Evolutionary conservation across 306 rosid species (phyloP).

Genomic region (Urtica urens): DNA sequence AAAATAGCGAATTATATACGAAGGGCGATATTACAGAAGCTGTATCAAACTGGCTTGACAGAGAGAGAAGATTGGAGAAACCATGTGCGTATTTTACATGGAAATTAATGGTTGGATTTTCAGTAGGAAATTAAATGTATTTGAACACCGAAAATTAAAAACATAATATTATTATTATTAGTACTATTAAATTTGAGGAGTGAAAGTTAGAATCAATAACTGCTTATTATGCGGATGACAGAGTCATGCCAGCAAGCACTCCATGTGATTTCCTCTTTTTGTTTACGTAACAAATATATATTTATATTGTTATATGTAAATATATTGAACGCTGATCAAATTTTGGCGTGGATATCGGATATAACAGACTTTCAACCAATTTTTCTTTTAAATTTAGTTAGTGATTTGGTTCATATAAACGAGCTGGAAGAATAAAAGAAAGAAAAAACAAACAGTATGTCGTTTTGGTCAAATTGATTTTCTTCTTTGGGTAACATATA

Average conservation of each 20-base stretch:
- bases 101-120: not conserved
- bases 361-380: too few relatives aligned
- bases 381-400: too few relatives aligned
- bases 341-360: too few relatives aligned
- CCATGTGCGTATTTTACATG: conserved; percentile 8
- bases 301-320: not conserved
- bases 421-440: too few relatives aligned
- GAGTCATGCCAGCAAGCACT: conserved; percentile 40
- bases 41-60: conserved; percentile 6
- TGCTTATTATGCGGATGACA: conserved; percentile 25
- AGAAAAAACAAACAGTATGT: too few relatives aligned
- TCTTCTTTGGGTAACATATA: too few relatives aligned
- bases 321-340: too few relatives aligned
- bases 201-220: conserved; percentile 13
- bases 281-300: conserved; percentile 15
- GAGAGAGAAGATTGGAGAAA: not conserved
- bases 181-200: conserved; percentile 3
- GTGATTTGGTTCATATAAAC: too few relatives aligned
- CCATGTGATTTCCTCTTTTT: conserved; percentile 50
- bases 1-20: not conserved
- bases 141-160: conserved; percentile 17
- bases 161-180: not conserved
- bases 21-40: not conserved
- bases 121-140: not conserved
- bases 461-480: too few relatives aligned